These are phyloP conservation scores for Picea sitchensis DNA, from an alignment of 75 land plant species.

Conservation along the genomic window DNA sequence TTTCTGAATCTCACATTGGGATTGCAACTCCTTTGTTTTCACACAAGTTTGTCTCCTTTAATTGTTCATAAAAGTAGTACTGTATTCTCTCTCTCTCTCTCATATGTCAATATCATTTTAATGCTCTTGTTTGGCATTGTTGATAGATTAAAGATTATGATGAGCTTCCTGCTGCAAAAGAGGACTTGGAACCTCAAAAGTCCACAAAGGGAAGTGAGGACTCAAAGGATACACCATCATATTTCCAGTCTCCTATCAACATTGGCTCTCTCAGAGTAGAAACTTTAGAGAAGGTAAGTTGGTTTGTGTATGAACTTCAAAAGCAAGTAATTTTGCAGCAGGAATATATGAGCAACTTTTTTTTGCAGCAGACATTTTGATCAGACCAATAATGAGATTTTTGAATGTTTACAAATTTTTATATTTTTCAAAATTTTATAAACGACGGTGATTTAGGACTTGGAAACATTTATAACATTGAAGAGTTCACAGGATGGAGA, in stretches of 20 bases:
- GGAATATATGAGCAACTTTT: background rate
- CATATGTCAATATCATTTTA: background rate
- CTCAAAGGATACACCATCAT: constrained; percentile 16
- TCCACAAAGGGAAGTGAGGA: constrained; percentile 24
- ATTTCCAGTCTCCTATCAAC: constrained; percentile 11
- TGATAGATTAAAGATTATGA: constrained; percentile 72
- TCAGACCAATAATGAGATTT: background rate
- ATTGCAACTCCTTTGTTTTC: background rate
- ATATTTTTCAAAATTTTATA: background rate
- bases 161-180: constrained; percentile 22
- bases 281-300: constrained; percentile 22
- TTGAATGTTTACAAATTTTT: background rate
- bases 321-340: background rate
- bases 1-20: background rate
- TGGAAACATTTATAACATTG: background rate
- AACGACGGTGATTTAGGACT: background rate
- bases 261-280: constrained; percentile 29
- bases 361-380: background rate
- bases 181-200: constrained; percentile 25
- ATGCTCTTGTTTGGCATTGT: constrained; percentile 51
- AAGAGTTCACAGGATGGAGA: constrained; percentile 22
- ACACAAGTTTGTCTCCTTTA: background rate
- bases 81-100: background rate
- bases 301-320: background rate
- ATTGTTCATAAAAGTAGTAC: background rate